phyloP scores from a whole-genome alignment of 306 rosid genomes.

The barrel medic (Medicago truncatula) region DNA sequence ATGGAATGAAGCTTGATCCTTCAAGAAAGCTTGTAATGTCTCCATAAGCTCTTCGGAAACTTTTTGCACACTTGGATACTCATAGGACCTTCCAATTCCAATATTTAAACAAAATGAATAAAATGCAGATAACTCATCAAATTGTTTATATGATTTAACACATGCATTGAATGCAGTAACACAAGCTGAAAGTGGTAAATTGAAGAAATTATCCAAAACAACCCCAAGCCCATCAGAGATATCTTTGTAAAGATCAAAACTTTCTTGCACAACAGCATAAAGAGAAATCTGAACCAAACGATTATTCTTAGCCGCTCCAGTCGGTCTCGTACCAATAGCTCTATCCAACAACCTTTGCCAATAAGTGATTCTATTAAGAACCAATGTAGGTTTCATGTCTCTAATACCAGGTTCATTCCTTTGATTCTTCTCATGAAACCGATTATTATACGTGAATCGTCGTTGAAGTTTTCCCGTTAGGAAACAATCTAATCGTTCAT shows the following conservation, averaged over 20 bases:
- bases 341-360: conserved; percentile 87
- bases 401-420: conserved; percentile 51
- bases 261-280: conserved; percentile 80
- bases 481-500: conserved; percentile 79
- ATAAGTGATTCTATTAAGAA: conserved; percentile 58
- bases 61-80: conserved; percentile 79
- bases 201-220: conserved; percentile 78
- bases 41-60: conserved; percentile 78
- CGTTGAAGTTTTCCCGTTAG: conserved; percentile 82
- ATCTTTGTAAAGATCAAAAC: conserved; percentile 72
- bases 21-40: conserved; percentile 74
- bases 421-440: conserved; percentile 21
- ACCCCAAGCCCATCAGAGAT: conserved; percentile 73
- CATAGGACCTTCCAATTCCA: conserved; percentile 85
- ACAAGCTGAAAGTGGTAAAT: conserved; percentile 61
- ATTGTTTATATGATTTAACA: conserved; percentile 74
- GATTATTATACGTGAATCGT: conserved; percentile 40
- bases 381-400: conserved; percentile 70
- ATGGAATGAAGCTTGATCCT: conserved; percentile 72
- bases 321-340: conserved; percentile 66
- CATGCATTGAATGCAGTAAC: conserved; percentile 71
- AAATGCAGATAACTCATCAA: conserved; percentile 67
- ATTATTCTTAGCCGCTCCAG: conserved; percentile 61
- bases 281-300: conserved; percentile 61
- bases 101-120: conserved; percentile 60